Evolutionary conservation across 108 stramenopile genomes (phyloP).

Genomic region (Cyclotella baltica): DNA sequence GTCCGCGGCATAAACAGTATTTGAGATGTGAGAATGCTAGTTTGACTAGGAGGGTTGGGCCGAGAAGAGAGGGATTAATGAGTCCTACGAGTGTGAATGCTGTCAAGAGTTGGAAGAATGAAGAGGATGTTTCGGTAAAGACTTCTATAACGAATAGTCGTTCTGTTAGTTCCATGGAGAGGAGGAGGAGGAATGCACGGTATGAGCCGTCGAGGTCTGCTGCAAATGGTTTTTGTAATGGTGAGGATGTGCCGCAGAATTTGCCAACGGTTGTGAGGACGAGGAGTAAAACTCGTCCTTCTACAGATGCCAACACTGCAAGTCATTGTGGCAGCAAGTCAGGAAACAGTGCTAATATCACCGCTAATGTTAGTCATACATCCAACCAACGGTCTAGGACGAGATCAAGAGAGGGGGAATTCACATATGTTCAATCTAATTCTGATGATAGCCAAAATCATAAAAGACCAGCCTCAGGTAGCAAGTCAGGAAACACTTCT

Average conservation of each 20-base stretch:
- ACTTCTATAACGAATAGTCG: constrained; percentile 25
- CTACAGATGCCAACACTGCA: neutral
- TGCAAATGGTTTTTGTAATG: neutral
- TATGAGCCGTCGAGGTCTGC: constrained; percentile 12
- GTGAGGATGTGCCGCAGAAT: too few species aligned
- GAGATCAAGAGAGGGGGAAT: neutral
- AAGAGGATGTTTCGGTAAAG: constrained; percentile 1
- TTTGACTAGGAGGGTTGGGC: neutral
- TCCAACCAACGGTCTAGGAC: neutral
- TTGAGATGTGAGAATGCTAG: neutral
- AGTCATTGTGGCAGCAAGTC: neutral
- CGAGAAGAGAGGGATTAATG: neutral
- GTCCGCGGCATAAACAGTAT: neutral
- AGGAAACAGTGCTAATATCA: neutral
- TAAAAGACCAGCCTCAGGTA: too few species aligned
- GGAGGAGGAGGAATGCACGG: constrained; percentile 2
- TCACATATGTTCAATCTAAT: neutral
- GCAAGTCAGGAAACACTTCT: neutral
- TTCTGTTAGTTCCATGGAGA: neutral
- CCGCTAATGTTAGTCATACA: neutral
- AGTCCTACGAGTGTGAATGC: constrained; percentile 3
- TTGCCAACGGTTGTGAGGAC: constrained; percentile 1
- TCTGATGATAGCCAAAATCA: constrained; percentile 9
- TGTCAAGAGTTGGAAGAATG: constrained; percentile 1
- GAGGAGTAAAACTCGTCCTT: neutral